Evolutionary conservation across 176 grass and related monocot genomes (phyloP), one percentile per base, ranked within the genome.

Genomic region (Calamus simplicifolius): DNA sequence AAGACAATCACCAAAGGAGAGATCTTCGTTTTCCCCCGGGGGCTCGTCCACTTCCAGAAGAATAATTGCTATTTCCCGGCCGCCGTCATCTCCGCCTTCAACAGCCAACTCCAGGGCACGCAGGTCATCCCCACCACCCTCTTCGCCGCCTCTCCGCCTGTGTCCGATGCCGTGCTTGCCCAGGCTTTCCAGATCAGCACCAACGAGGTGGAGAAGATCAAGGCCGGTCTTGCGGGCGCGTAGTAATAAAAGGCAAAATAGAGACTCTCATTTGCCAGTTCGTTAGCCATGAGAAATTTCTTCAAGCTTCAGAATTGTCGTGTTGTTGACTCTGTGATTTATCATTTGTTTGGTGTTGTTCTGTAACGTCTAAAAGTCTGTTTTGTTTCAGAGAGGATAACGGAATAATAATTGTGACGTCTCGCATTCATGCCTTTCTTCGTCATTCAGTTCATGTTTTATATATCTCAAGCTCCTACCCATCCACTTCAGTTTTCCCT

Each of bases 31-130:
- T 60, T 60, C 28, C 58, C 58, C 6, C 58, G 58, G 16, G 58
- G 28, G 16, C 58, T 60, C 58, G 27, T 60, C 58, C 58, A 60
- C 58, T 60, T 60, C 58, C 28, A 60, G 58, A 60, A 60, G 16
- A 60, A 60, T 4, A 60, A 60, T 5, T n/a, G n/a, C 58, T 2
- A 19, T 30, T 17, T 3, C 3, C 27, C 58, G 3, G 58, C 58
- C 5, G 3, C 58, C 16, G 25, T 31, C 16, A 31, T 60, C 28
- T 27, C 28, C 14, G 58, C 58, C 5, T 60, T 60, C 5, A 60
- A 60, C 25, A 60, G 58, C 58, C 58, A 60, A 28, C 15, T 60
- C 17, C 58, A 27, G 4, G 28, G 58, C 4, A 60, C 25, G 25
- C 58, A 35, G 25, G 27, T 6, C 58, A 60, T 31, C 16, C 27